A percentile compares a stretch with the other conserved stretches of the same genome.
These are phyloP conservation scores for Claviceps sp. DNA, from an alignment of 2,329 filamentous ascomycete species.

Conservation along the genomic window DNA sequence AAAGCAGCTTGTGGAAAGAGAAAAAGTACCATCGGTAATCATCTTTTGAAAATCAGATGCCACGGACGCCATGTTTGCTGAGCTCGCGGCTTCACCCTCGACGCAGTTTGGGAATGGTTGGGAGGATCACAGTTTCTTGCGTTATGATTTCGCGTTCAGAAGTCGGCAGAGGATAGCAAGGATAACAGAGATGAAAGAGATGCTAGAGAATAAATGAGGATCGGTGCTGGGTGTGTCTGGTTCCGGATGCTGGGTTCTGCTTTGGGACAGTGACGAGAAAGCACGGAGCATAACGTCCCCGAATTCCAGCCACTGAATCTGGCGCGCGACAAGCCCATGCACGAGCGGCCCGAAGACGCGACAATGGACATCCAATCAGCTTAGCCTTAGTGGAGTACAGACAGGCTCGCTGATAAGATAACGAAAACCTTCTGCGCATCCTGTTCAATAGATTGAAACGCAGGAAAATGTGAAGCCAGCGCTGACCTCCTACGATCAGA, in stretches of 20 bases:
- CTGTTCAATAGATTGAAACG: no score
- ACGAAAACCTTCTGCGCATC: background rate
- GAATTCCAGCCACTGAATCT: background rate
- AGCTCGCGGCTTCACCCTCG: background rate
- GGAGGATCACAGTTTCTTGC: no score
- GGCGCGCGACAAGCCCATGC: background rate
- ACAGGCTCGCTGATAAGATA: slow-evolving; percentile 27
- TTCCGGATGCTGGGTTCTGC: no score
- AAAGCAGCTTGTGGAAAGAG: background rate
- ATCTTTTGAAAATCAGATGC: slow-evolving; percentile 41
- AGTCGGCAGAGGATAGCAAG: no score
- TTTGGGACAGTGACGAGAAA: no score
- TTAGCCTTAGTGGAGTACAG: background rate
- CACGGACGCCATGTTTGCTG: slow-evolving; percentile 25
- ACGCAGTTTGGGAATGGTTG: background rate
- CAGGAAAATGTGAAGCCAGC: no score
- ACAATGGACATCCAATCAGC: slow-evolving; percentile 1
- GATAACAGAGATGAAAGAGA: no score
- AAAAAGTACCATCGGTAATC: slow-evolving; percentile 34
- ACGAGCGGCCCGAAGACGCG: background rate
- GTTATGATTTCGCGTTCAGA: no score
- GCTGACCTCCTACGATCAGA: background rate
- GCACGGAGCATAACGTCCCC: no score
- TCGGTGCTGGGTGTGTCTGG: no score
- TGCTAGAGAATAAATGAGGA: no score